Conservation (phyloP, 2,329 filamentous ascomycete genomes). For the Verticillium longisporum region DNA sequence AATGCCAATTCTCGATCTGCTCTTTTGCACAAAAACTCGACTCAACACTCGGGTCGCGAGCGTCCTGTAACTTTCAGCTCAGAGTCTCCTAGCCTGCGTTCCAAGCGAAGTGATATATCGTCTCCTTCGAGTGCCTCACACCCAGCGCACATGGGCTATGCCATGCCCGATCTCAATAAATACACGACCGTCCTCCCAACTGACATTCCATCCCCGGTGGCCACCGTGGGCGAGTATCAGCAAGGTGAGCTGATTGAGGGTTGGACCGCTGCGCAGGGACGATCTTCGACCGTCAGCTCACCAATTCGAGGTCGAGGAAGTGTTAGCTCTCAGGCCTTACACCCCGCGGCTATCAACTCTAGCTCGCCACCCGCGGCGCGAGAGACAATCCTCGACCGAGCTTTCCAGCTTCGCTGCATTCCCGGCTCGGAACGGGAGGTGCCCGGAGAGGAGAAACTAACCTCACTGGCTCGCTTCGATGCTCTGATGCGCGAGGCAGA, state of each 20-base stretch:
- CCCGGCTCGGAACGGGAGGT: slow-evolving; percentile 50
- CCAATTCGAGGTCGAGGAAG: slow-evolving; percentile 48
- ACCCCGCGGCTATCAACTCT: slow-evolving; percentile 30
- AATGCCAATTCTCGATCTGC: slow-evolving; percentile 26
- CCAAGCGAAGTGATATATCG: slow-evolving; percentile 56
- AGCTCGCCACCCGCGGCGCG: slow-evolving; percentile 47
- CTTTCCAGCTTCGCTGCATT: slow-evolving; percentile 57
- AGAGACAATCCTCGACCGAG: slow-evolving; percentile 61
- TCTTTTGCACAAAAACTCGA: slow-evolving; percentile 42
- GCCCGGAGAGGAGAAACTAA: slow-evolving; percentile 56
- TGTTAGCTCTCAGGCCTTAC: slow-evolving; percentile 41
- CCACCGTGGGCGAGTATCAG: slow-evolving; percentile 44
- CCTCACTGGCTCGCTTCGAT: slow-evolving; percentile 58
- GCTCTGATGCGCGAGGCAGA: slow-evolving; percentile 58
- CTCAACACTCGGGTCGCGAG: slow-evolving; percentile 39
- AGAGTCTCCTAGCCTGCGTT: slow-evolving; percentile 54
- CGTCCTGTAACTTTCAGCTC: slow-evolving; percentile 46
- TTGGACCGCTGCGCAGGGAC: slow-evolving; percentile 53
- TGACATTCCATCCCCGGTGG: slow-evolving; percentile 49
- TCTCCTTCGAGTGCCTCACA: slow-evolving; percentile 46
- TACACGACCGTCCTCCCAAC: slow-evolving; percentile 44
- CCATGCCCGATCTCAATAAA: slow-evolving; percentile 32
- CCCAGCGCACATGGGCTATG: slow-evolving; percentile 29
- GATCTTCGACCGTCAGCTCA: slow-evolving; percentile 51
- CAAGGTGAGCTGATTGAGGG: slow-evolving; percentile 52